Evolutionary conservation across 352 stramenopile genomes (phyloP), one percentile per base, ranked within the genome.

Genomic region (Poterioochromonas sp.): DNA sequence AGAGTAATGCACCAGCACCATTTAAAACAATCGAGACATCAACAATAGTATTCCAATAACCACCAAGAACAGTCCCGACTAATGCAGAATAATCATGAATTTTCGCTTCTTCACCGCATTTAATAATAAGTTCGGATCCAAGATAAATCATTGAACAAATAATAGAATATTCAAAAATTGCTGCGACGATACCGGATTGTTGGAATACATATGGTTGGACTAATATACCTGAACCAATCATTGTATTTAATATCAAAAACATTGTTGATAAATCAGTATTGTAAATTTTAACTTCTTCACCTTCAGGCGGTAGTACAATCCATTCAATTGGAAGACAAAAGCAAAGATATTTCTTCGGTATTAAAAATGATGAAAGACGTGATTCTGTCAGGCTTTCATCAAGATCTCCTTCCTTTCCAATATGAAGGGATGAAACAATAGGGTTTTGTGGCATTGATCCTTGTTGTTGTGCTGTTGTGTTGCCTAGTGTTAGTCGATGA

Each of bases 161-260:
- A 8, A 76, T 26, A 37, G 32, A 2, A 29, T 63, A 76, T 11
- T 20, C 29, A 3, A 65, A 65, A 5, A 34, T 35, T 11, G 43
- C 29, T 3, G 34, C 44, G 1, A 76, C 40, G 5, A 76, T 18
- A 29, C 69, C 69, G 37, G 12, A 8, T 40, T 76, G 3, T n/a
- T 3, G 20, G 15, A 76, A 65, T 18, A 76, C 69, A 29, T 76
- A 76, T 12, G 69, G 35, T 29, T 76, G 69, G 1, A 76, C 69
- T 26, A 76, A 20, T n/a, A 76, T 62, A 29, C 69, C 69, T 40
- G 69, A 76, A 29, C 69, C 69, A 8, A 76, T 76, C 69, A 76
- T 76, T 26, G 34, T 43, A 29, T 76, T 76, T 1, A 76, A 35
- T 15, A 76, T 11, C 18, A 76, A 35, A 64, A 76, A 76, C 1